These are phyloP conservation scores for Pythium volutum DNA, from an alignment of 352 stramenopile species.

Conservation along the genomic window DNA sequence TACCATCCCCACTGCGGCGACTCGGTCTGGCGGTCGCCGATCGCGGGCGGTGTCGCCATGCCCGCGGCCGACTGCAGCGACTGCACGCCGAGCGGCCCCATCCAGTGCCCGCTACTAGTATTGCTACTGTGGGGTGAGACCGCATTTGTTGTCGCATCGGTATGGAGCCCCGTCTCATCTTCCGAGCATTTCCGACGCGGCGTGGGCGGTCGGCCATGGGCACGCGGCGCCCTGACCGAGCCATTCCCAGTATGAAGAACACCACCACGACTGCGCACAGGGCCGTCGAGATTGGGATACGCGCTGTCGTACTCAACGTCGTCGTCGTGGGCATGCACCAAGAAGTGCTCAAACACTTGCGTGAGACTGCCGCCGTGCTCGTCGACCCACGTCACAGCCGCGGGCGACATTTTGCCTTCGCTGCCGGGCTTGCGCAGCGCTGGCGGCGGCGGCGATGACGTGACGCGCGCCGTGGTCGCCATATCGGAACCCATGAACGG, in stretches of 20 bases:
- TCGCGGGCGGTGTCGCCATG: background rate
- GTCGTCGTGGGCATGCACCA: slow-evolving; percentile 8
- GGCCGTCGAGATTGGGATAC: slow-evolving; percentile 22
- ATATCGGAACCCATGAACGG: too few species aligned
- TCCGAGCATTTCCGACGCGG: slow-evolving; percentile 2
- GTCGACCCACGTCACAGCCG: slow-evolving; percentile 79
- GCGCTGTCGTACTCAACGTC: slow-evolving; percentile 24
- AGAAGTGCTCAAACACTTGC: slow-evolving; percentile 60
- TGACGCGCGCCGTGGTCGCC: background rate
- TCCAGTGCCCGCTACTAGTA: slow-evolving; percentile 22
- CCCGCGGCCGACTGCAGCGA: slow-evolving; percentile 7
- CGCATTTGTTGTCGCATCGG: too few species aligned
- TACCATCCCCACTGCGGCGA: slow-evolving; percentile 88
- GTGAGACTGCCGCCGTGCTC: slow-evolving; percentile 75
- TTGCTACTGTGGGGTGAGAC: too few species aligned
- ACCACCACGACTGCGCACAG: slow-evolving; percentile 2
- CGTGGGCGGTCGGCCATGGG: slow-evolving; percentile 9
- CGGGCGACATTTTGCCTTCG: slow-evolving; percentile 43
- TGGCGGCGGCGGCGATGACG: slow-evolving; percentile 24
- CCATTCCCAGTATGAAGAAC: too few species aligned
- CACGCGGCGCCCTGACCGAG: too few species aligned
- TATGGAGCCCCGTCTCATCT: too few species aligned
- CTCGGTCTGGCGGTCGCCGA: slow-evolving; percentile 42
- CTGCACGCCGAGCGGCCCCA: slow-evolving; percentile 16
- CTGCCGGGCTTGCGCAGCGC: slow-evolving; percentile 27